Percentiles rank a stretch among this genome's conserved stretches.
phyloP scores from a whole-genome alignment of 805 yeast genomes.

The Jamesozyma spencerorum region DNA sequence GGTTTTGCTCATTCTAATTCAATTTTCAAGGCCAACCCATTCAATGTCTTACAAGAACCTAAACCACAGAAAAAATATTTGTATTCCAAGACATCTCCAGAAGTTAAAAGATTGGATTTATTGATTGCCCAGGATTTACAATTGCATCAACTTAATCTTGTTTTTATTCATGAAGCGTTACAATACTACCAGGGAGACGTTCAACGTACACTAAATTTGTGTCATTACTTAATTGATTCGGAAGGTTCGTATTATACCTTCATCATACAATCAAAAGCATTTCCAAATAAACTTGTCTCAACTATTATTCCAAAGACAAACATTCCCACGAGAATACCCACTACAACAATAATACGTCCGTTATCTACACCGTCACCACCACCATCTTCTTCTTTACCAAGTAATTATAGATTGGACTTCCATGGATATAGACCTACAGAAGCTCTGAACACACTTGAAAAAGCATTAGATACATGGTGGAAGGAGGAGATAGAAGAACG shows the following conservation, averaged over 20 bases:
- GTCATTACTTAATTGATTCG: neutral
- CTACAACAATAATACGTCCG: too few relatives aligned
- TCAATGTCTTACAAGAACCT: neutral
- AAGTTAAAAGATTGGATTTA: constrained; percentile 30
- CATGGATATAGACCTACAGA: constrained; percentile 44
- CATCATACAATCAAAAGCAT: neutral
- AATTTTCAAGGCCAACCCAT: too few relatives aligned
- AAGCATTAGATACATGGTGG: constrained; percentile 54
- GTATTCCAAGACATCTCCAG: constrained; percentile 9
- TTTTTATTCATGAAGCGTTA: constrained; percentile 34
- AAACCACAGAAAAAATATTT: constrained; percentile 1
- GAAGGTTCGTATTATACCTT: constrained; percentile 3
- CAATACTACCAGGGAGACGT: constrained; percentile 39
- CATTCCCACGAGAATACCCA: too few relatives aligned
- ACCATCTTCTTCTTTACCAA: neutral
- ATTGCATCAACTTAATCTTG: constrained; percentile 31
- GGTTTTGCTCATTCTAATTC: constrained; percentile 13
- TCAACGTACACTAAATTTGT: constrained; percentile 3
- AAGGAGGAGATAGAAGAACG: constrained; percentile 39
- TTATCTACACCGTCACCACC: neutral
- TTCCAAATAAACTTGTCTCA: neutral
- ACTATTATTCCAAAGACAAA: neutral
- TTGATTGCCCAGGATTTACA: constrained; percentile 29
- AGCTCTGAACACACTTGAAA: constrained; percentile 35
- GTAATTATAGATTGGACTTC: constrained; percentile 37